Conservation (phyloP, 176 grass and related monocot genomes). For the Dendrocalamus sinicus region DNA sequence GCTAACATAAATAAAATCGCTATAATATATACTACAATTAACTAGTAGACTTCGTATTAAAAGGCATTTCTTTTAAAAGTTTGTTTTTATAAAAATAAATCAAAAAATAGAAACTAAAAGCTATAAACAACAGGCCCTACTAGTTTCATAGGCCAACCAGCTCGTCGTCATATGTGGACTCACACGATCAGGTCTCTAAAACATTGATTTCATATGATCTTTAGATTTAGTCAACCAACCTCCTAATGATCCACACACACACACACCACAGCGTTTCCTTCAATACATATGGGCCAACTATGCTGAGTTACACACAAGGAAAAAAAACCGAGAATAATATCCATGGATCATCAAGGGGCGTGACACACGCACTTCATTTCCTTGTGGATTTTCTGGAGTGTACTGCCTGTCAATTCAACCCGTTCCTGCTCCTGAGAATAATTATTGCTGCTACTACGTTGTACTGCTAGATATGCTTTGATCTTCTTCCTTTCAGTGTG, state of each 20-base stretch:
- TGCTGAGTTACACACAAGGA: background rate
- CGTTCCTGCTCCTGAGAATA: background rate
- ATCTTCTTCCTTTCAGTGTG: background rate
- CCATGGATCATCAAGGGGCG: background rate
- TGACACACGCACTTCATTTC: background rate
- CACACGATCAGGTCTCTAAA: background rate
- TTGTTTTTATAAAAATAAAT: no score
- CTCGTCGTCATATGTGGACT: background rate
- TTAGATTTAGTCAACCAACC: background rate
- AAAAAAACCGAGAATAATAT: background rate
- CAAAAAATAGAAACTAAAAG: no score
- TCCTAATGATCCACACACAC: background rate
- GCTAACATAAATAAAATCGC: no score
- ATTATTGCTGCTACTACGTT: background rate
- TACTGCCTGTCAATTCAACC: slow-evolving; percentile 2
- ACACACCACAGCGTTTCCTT: no score
- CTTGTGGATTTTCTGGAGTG: background rate
- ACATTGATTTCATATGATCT: background rate
- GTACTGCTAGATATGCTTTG: background rate
- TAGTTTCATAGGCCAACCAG: background rate
- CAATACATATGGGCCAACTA: no score
- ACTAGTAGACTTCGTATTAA: no score
- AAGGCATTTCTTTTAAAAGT: no score
- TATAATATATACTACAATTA: no score
- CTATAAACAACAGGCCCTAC: no score